phyloP scores from a whole-genome alignment of 306 rosid species.

The Cucurbita ficifolia region DNA sequence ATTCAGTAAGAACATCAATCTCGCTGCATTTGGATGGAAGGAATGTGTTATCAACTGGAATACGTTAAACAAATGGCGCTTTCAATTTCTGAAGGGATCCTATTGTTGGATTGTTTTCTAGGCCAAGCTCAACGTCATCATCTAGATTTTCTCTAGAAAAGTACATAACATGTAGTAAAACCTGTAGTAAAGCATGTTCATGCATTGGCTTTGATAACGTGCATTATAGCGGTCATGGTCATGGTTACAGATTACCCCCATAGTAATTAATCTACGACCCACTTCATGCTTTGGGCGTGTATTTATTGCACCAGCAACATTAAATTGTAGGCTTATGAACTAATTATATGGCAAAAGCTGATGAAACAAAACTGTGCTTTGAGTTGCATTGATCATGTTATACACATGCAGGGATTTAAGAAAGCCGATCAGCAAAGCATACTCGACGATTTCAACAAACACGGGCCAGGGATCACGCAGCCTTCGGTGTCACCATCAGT shows the following conservation, averaged over 20 bases:
- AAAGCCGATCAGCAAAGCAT: conserved; percentile 82
- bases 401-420: conserved; percentile 65
- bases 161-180: not conserved
- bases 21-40: not conserved
- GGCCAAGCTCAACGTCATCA: not conserved
- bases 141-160: not conserved
- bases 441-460: conserved; percentile 88
- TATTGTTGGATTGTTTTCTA: not conserved
- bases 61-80: not conserved
- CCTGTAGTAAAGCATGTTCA: not conserved
- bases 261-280: no score
- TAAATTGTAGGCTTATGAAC: not conserved
- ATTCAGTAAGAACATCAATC: not conserved
- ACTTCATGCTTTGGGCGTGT: not conserved
- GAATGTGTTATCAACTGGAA: not conserved
- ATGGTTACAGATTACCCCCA: no score
- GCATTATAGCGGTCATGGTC: no score
- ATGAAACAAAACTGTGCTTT: not conserved
- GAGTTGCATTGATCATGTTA: not conserved
- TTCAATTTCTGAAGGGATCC: not conserved
- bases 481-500: conserved; percentile 39
- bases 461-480: conserved; percentile 69
- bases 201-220: not conserved
- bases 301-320: not conserved
- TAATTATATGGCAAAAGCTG: not conserved